Evolutionary conservation across 441 rosid species (phyloP).

Genomic region (Breynia disticha): DNA sequence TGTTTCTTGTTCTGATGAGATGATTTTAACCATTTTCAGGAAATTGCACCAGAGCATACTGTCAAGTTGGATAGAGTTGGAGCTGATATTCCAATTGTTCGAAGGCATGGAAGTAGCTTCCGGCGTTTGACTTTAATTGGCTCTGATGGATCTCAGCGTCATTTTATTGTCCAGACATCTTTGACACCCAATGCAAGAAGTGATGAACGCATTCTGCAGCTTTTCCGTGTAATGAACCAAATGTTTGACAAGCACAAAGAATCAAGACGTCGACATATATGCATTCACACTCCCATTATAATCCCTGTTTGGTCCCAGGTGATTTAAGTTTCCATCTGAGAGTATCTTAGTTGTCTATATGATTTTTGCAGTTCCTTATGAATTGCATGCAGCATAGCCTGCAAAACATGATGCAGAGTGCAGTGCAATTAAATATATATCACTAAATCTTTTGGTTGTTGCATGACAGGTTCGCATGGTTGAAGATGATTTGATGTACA

Average conservation of each 20-base stretch:
- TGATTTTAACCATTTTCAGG: constrained; percentile 34
- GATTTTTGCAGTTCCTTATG: too few species aligned
- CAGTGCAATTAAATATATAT: constrained; percentile 1
- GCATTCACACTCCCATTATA: constrained; percentile 89
- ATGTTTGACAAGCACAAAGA: constrained; percentile 99
- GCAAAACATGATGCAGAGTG: too few species aligned
- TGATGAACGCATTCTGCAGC: constrained; percentile 93
- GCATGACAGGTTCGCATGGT: constrained; percentile 87
- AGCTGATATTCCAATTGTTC: constrained; percentile 94
- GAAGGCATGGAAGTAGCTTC: constrained; percentile 99
- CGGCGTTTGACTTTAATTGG: constrained; percentile 91
- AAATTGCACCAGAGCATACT: constrained; percentile 90
- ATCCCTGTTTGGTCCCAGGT: constrained; percentile 99
- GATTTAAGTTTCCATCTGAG: constrained; percentile 1
- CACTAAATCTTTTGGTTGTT: constrained; percentile 2
- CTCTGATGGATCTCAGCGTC: constrained; percentile 94
- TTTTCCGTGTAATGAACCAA: constrained; percentile 96
- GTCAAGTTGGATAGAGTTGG: constrained; percentile 92
- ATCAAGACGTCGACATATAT: constrained; percentile 84
- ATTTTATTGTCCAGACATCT: constrained; percentile 95
- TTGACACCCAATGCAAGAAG: constrained; percentile 98
- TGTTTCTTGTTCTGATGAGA: constrained; percentile 7
- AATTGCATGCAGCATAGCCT: too few species aligned
- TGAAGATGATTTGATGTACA: constrained; percentile 96
- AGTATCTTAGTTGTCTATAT: too few species aligned